These are phyloP conservation scores for Tulasnella sp. DNA, from an alignment of 768 basidiomycete species.

Conservation along the genomic window DNA sequence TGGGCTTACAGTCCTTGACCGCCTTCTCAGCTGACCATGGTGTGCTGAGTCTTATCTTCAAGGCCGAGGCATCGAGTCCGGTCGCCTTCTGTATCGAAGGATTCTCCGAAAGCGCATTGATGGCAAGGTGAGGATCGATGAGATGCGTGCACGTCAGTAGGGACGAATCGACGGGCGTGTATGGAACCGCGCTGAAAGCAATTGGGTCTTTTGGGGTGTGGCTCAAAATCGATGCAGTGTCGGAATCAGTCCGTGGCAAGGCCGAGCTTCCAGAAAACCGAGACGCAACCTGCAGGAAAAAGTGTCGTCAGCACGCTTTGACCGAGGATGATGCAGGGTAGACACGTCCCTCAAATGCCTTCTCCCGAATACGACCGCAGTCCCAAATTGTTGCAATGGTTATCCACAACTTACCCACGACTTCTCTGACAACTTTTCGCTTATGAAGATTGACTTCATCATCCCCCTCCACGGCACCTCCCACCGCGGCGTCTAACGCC, in stretches of 20 bases:
- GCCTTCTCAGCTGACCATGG: slow-evolving; percentile 69
- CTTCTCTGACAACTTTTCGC: slow-evolving; percentile 44
- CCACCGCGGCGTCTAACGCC: slow-evolving; percentile 47
- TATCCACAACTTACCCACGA: slow-evolving; percentile 54
- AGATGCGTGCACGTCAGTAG: slow-evolving; percentile 20
- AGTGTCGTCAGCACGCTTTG: background rate
- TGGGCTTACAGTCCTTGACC: slow-evolving; percentile 56
- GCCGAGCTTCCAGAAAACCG: background rate
- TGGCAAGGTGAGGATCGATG: slow-evolving; percentile 41
- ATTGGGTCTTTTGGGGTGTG: background rate
- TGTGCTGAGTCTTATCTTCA: slow-evolving; percentile 42
- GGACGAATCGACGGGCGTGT: background rate
- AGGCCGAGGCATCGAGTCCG: slow-evolving; percentile 43
- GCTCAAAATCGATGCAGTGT: slow-evolving; percentile 7
- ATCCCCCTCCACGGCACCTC: slow-evolving; percentile 30
- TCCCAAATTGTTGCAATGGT: slow-evolving; percentile 62
- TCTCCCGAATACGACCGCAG: slow-evolving; percentile 36
- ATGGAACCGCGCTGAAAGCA: background rate
- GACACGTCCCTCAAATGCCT: slow-evolving; percentile 18
- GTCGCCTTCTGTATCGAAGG: slow-evolving; percentile 48
- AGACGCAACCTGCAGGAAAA: background rate
- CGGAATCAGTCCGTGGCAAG: background rate
- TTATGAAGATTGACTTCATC: slow-evolving; percentile 34
- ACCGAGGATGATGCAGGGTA: background rate
- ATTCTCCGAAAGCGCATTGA: slow-evolving; percentile 44